Evolutionary conservation across 805 yeast genomes (phyloP).

Genomic region (Lachancea mirantina): DNA sequence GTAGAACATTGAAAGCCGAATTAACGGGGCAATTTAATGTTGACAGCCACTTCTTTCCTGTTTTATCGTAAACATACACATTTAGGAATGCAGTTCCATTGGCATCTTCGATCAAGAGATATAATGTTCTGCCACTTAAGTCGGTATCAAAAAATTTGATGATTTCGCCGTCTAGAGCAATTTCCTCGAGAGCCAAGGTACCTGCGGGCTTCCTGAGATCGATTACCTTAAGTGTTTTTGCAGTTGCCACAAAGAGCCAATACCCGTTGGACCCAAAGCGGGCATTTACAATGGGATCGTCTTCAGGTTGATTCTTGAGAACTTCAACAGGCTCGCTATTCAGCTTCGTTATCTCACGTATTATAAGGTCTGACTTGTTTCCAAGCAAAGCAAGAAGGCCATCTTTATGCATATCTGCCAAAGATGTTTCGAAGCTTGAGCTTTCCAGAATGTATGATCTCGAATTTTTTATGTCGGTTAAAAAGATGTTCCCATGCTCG

Average conservation of each 20-base stretch:
- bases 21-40: neutral
- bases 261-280: constrained; percentile 28
- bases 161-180: constrained; percentile 3
- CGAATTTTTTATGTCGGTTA: no score
- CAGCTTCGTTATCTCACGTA: constrained; percentile 13
- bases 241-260: constrained; percentile 24
- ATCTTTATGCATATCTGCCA: constrained; percentile 31
- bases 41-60: constrained; percentile 5
- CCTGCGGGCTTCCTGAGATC: constrained; percentile 24
- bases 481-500: no score
- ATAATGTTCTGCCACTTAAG: constrained; percentile 7
- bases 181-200: constrained; percentile 16
- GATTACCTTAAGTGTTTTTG: constrained; percentile 13
- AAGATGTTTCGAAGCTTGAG: constrained; percentile 1
- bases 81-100: neutral
- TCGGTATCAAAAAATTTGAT: constrained; percentile 7
- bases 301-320: constrained; percentile 10
- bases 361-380: constrained; percentile 1
- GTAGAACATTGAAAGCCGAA: no score
- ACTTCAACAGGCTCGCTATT: constrained; percentile 3
- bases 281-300: constrained; percentile 12
- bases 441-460: neutral
- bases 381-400: constrained; percentile 31
- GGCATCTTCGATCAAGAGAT: constrained; percentile 1
- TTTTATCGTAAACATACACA: constrained; percentile 1